Evolutionary conservation across 225 moss, liverwort and hornwort species (phyloP).

Genomic region (Marchantia polymorpha): DNA sequence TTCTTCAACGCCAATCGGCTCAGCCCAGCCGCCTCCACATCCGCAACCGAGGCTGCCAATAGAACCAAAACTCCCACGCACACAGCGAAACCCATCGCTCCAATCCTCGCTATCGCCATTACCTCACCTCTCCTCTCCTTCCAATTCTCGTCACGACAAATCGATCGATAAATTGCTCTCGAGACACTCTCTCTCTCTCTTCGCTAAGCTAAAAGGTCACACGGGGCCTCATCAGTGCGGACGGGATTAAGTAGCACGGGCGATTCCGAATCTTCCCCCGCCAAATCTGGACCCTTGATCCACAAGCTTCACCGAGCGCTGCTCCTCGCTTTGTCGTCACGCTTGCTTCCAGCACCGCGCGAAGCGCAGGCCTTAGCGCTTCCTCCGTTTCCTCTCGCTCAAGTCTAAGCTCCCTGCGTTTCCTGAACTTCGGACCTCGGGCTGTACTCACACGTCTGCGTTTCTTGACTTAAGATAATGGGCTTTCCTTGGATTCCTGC

Average conservation of each 20-base stretch:
- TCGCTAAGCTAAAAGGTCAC: neutral
- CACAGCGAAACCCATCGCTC: conserved; percentile 11
- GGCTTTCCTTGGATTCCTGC: too few relatives aligned
- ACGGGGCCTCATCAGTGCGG: neutral
- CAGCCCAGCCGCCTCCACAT: conserved; percentile 9
- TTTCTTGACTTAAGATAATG: too few relatives aligned
- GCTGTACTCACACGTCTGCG: too few relatives aligned
- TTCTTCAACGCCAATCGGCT: conserved; percentile 38
- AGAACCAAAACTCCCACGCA: neutral
- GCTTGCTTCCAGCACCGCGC: neutral
- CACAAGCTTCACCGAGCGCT: neutral
- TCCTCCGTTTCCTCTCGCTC: too few relatives aligned
- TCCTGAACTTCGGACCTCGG: too few relatives aligned
- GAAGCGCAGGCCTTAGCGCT: too few relatives aligned
- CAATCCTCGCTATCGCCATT: neutral
- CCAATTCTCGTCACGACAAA: neutral
- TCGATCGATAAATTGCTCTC: neutral
- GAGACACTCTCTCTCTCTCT: neutral
- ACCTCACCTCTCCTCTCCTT: neutral
- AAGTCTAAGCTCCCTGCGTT: too few relatives aligned
- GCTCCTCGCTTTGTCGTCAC: neutral
- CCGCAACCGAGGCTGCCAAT: neutral
- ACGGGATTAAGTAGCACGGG: neutral
- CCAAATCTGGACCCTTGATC: conserved; percentile 7
- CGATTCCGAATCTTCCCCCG: neutral